Base-by-base conservation (phyloP, 2,329 filamentous ascomycete species). In the Alternaria triticimaculans region DNA sequence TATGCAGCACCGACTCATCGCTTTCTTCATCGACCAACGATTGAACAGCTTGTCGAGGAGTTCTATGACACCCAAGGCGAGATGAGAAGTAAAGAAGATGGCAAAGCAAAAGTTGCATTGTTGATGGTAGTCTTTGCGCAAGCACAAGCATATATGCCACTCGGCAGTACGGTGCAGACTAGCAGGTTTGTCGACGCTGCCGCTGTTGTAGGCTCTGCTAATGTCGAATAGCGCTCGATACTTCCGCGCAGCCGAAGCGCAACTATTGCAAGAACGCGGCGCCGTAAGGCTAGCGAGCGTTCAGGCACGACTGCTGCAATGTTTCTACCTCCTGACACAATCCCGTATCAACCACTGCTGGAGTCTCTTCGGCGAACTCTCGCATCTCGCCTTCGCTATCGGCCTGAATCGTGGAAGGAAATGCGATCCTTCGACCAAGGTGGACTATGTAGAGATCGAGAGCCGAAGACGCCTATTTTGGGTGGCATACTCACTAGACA, bases 401-500 rank as follows among this genome's bases (percentile, higher is more conserved):
- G 83, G 85, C 4, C 60, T 82, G n/a, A 78, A 83, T 57, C 76
- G 82, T 18, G 77, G 80, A 4, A 74, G 80, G 49, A 79, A 77
- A 51, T 73, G 65, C 25, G 67, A 73, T 49, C 67, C 60, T 25
- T 72, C 78, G 20, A 73, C 68, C 2, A 76, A 71, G 9, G 65
- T 78, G 1, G 82, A 87, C 63, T 84, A 84, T 49, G 81, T 85
- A 9, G 75, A 82, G 4, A 75, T 77, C 0, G 87, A 90, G 63
- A 85, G 86, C 45, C 82, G 86, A 1, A 86, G 86, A 60, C 81
- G 88, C 8, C 83, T 87, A 0, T 90, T 91, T 56, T 90, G 88
- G 88, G 85, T 84, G 4, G 84, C 86, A 0, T 90, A 90, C 69
- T 86, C 85, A 1, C 77, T 90, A 2, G 88, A 91, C 71, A 88